Conservation (phyloP, 148 eudicot species). For the Rhododendron henanense region DNA sequence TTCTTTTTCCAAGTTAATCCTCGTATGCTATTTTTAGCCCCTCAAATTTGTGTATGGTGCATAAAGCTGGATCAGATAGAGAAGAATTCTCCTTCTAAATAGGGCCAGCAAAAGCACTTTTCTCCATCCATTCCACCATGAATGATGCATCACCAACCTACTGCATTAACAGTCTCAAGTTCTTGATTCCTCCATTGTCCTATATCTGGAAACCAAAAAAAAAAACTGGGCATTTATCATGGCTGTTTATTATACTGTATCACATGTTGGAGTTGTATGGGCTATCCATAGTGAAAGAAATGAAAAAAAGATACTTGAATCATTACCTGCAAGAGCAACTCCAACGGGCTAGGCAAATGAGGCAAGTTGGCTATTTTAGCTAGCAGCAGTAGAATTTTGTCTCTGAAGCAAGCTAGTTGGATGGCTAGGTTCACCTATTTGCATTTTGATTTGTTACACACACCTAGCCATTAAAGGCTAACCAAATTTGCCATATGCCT, state of each 20-base stretch:
- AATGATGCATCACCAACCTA: neutral
- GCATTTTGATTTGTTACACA: no score
- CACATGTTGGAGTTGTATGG: neutral
- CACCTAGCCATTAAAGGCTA: no score
- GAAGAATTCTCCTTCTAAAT: neutral
- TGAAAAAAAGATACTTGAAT: no score
- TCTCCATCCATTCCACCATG: neutral
- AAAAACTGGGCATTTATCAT: no score
- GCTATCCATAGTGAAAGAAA: neutral
- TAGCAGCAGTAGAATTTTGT: neutral
- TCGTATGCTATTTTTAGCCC: conserved; percentile 1
- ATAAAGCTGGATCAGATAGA: neutral
- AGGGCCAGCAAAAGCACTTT: neutral
- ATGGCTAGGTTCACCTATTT: no score
- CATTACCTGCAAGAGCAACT: no score
- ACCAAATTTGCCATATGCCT: no score
- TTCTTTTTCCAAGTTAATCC: neutral
- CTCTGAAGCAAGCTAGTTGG: no score
- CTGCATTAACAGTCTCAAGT: neutral
- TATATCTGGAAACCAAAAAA: no score
- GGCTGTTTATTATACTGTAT: neutral
- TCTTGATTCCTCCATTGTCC: neutral
- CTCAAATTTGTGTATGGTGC: neutral
- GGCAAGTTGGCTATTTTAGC: neutral
- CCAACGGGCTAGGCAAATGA: neutral